Percentiles rank a stretch among this genome's conserved stretches.
Evolutionary conservation across 2,329 filamentous ascomycete species (phyloP).

Genomic region (Ophiocordyceps camponoti-saundersi): DNA sequence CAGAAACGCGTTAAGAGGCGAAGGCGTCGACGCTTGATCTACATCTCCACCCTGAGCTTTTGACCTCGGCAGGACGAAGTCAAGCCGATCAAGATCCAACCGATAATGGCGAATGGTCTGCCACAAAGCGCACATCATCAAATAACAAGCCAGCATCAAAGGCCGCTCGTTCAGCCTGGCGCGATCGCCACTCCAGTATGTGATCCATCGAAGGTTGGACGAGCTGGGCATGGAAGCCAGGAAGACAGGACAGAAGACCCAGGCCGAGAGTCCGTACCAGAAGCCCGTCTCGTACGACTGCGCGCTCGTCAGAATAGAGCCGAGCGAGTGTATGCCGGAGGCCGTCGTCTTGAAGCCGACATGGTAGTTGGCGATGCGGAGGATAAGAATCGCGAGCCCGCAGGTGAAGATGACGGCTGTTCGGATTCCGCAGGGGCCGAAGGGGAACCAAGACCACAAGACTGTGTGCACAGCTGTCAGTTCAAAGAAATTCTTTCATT

Average conservation of each 20-base stretch:
- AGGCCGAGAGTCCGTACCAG: constrained; percentile 65
- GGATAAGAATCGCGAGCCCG: constrained; percentile 60
- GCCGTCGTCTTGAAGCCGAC: constrained; percentile 54
- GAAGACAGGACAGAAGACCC: constrained; percentile 66
- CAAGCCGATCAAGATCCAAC: constrained; percentile 54
- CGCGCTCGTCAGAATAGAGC: constrained; percentile 35
- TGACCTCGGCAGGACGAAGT: constrained; percentile 12
- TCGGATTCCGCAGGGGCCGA: constrained; percentile 60
- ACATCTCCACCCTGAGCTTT: constrained; percentile 7
- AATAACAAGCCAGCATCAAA: constrained; percentile 59
- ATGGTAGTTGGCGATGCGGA: constrained; percentile 74
- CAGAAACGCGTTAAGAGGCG: constrained; percentile 17
- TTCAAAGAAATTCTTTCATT: constrained; percentile 3
- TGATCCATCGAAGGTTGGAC: constrained; percentile 56
- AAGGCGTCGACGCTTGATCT: constrained; percentile 8
- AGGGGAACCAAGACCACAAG: constrained; percentile 74
- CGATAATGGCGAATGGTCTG: constrained; percentile 56
- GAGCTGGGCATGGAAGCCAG: constrained; percentile 48
- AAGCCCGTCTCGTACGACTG: constrained; percentile 52
- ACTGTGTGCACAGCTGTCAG: constrained; percentile 25
- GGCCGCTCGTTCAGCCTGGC: constrained; percentile 71
- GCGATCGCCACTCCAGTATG: constrained; percentile 52
- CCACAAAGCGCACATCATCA: constrained; percentile 49
- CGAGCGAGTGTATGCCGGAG: constrained; percentile 49
- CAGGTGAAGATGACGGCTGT: constrained; percentile 60